A percentile compares a stretch with the other conserved stretches of the same genome.
Evolutionary conservation across 2,329 filamentous ascomycete genomes (phyloP).

Genomic region (Drechmeria coniospora): DNA sequence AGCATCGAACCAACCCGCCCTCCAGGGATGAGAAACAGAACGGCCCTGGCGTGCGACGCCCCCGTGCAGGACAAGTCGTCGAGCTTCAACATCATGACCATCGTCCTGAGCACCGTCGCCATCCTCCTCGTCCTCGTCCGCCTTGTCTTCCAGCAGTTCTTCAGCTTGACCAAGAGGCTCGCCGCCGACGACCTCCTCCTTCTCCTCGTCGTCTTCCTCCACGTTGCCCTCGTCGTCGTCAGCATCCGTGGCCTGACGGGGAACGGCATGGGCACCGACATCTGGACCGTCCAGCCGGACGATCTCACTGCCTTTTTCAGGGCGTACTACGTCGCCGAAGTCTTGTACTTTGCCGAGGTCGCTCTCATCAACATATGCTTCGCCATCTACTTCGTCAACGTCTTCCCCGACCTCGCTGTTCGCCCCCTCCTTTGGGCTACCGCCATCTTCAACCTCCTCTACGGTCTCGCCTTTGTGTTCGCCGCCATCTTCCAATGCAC

Average conservation of each 20-base stretch:
- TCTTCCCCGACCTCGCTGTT: constrained; percentile 24
- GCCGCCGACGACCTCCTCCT: constrained; percentile 21
- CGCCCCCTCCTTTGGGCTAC: constrained; percentile 21
- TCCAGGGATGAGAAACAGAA: too few species aligned
- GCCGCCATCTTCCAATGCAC: constrained; percentile 23
- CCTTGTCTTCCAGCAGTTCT: constrained; percentile 19
- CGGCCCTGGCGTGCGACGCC: background rate
- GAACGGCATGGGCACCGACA: constrained; percentile 27
- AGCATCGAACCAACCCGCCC: too few species aligned
- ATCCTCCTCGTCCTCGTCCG: constrained; percentile 19
- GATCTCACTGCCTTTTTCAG: constrained; percentile 23
- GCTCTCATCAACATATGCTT: constrained; percentile 29
- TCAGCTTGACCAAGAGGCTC: constrained; percentile 15
- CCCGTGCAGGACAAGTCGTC: background rate
- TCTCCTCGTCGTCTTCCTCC: constrained; percentile 11
- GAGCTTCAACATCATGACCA: background rate
- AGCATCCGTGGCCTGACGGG: constrained; percentile 12
- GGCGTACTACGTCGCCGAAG: constrained; percentile 21
- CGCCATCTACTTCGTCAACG: constrained; percentile 33
- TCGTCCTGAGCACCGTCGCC: background rate
- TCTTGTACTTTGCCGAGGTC: constrained; percentile 25
- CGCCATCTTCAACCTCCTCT: constrained; percentile 1
- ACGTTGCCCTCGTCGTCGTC: constrained; percentile 14
- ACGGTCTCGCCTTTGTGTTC: background rate
- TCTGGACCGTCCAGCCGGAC: constrained; percentile 25